These are phyloP conservation scores for Lasiosphaeria miniovina DNA, from an alignment of 495 filamentous ascomycete species.

Conservation along the genomic window DNA sequence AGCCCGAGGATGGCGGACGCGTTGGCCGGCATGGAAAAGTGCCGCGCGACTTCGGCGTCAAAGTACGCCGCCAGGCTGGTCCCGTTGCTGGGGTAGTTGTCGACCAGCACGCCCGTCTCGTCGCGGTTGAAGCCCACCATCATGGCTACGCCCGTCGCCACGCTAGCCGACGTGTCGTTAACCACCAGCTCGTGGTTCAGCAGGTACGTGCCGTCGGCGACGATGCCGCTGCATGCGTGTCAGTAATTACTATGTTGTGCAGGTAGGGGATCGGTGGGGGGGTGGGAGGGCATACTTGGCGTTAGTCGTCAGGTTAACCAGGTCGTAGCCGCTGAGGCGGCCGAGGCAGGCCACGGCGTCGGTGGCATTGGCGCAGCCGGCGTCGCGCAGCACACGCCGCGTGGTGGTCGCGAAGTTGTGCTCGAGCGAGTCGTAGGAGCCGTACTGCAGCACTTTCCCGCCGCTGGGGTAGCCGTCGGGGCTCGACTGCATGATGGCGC, in stretches of 20 bases:
- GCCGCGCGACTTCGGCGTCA: slow-evolving; percentile 11
- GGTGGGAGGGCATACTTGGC: slow-evolving; percentile 26
- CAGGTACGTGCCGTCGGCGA: slow-evolving; percentile 38
- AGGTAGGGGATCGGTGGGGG: background rate
- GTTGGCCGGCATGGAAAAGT: slow-evolving; percentile 24
- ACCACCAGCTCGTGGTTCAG: slow-evolving; percentile 27
- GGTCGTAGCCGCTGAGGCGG: slow-evolving; percentile 31
- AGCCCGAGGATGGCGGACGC: slow-evolving; percentile 16
- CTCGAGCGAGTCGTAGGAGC: slow-evolving; percentile 30
- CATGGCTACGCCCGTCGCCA: slow-evolving; percentile 25
- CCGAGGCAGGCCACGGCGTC: slow-evolving; percentile 34
- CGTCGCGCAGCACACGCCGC: slow-evolving; percentile 28
- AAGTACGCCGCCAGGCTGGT: slow-evolving; percentile 22
- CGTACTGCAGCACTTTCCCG: slow-evolving; percentile 19
- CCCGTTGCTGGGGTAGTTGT: slow-evolving; percentile 19
- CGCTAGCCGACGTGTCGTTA: slow-evolving; percentile 19
- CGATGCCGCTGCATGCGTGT: slow-evolving; percentile 17
- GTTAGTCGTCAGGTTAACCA: slow-evolving; percentile 31
- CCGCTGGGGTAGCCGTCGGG: slow-evolving; percentile 34
- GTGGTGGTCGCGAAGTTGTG: slow-evolving; percentile 32
- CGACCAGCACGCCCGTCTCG: slow-evolving; percentile 34
- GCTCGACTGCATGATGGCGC: slow-evolving; percentile 41
- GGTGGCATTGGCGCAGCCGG: slow-evolving; percentile 30
- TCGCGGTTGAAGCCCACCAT: slow-evolving; percentile 44
- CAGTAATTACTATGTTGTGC: background rate